A percentile compares a stretch with the other conserved stretches of the same genome.
Evolutionary conservation across 1,139 yeast genomes (phyloP).

Genomic region (Saccharomyces hybrid): DNA sequence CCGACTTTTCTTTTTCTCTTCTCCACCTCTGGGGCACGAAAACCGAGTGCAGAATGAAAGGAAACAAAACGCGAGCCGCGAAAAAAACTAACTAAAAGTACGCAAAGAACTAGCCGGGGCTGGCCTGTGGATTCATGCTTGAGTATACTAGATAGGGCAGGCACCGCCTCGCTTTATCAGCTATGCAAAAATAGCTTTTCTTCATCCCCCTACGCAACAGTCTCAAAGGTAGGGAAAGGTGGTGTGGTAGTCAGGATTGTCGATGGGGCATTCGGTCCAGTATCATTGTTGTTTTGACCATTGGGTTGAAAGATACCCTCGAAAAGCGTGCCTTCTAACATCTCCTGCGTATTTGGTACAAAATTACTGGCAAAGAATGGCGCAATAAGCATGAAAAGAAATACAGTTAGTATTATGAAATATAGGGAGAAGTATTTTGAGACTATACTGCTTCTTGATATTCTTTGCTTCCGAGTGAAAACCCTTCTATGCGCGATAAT

Average conservation of each 20-base stretch:
- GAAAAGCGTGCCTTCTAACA: constrained; percentile 17
- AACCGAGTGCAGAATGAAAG: neutral
- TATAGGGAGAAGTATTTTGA: constrained; percentile 38
- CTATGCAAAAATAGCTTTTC: neutral
- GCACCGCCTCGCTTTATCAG: neutral
- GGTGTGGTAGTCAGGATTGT: constrained; percentile 26
- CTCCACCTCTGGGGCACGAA: neutral
- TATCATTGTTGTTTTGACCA: constrained; percentile 52
- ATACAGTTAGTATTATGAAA: constrained; percentile 36
- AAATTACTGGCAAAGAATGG: constrained; percentile 37
- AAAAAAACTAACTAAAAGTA: neutral
- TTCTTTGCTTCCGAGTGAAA: constrained; percentile 33
- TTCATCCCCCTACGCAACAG: constrained; percentile 14
- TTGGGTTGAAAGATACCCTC: constrained; percentile 50
- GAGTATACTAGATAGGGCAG: neutral
- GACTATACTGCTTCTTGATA: constrained; percentile 35
- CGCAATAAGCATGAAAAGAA: constrained; percentile 36
- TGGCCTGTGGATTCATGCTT: neutral
- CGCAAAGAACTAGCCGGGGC: neutral
- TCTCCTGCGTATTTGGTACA: constrained; percentile 19
- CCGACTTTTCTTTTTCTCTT: neutral
- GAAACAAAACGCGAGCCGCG: neutral
- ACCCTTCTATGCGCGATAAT: constrained; percentile 42
- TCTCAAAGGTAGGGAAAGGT: constrained; percentile 22
- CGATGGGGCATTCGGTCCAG: constrained; percentile 39